These are phyloP conservation scores for Orychophragmus violaceus DNA, from an alignment of 345 rosid genomes.

Conservation along the genomic window DNA sequence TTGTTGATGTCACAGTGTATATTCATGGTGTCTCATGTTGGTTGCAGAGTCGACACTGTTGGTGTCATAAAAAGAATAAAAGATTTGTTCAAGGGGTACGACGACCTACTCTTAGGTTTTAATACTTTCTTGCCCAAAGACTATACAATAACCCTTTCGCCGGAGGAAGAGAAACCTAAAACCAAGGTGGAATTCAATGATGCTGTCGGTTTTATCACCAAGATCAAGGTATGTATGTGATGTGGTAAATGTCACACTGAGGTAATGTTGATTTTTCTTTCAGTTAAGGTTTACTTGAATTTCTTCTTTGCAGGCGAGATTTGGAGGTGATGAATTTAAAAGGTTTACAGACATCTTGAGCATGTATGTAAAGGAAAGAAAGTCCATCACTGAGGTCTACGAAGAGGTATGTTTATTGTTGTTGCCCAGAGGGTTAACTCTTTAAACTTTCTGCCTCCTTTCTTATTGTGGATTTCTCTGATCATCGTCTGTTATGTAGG, in stretches of 20 bases:
- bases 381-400: constrained; percentile 78
- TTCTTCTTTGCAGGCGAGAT: constrained; percentile 57
- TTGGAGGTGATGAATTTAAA: constrained; percentile 81
- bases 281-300: constrained; percentile 2
- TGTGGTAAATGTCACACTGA: constrained; percentile 5
- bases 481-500: constrained; percentile 39
- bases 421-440: not conserved
- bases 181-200: constrained; percentile 70
- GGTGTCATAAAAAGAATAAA: constrained; percentile 88
- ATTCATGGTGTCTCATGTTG: constrained; percentile 18
- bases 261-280: not conserved
- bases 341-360: constrained; percentile 85
- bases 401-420: constrained; percentile 52
- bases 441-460: not conserved
- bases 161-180: constrained; percentile 62
- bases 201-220: constrained; percentile 86
- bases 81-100: constrained; percentile 80
- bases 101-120: constrained; percentile 78
- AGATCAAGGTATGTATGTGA: constrained; percentile 54
- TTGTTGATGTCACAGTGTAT: not conserved
- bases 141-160: constrained; percentile 63
- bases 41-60: constrained; percentile 63
- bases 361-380: constrained; percentile 78
- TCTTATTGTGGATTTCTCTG: constrained; percentile 6
- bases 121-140: constrained; percentile 95